A percentile compares a stretch with the other conserved stretches of the same genome.
These are phyloP conservation scores for Claviceps cyperi DNA, from an alignment of 2,329 filamentous ascomycete species.

Conservation along the genomic window DNA sequence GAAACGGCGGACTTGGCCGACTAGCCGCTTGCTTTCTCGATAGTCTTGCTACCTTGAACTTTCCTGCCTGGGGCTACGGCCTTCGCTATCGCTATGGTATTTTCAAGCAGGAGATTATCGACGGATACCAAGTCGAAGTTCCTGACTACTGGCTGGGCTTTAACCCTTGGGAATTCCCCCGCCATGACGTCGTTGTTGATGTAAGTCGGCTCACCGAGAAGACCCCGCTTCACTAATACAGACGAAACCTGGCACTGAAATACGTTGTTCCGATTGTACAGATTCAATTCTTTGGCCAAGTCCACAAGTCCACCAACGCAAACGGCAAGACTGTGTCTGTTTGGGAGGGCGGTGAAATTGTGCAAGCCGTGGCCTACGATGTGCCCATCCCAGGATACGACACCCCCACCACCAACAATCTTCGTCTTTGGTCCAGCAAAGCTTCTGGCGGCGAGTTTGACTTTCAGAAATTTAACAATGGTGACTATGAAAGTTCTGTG, in stretches of 20 bases:
- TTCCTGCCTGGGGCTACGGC: constrained; percentile 93
- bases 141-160: constrained; percentile 99
- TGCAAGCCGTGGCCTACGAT: constrained; percentile 86
- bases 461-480: constrained; percentile 98
- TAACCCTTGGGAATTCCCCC: constrained; percentile 97
- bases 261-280: constrained; percentile 10
- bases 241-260: not conserved
- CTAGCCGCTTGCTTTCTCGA: constrained; percentile 95
- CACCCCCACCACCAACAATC: constrained; percentile 86
- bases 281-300: constrained; percentile 89
- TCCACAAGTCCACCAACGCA: constrained; percentile 59
- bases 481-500: constrained; percentile 94
- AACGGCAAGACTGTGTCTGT: constrained; percentile 58
- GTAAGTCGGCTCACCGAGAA: constrained; percentile 24
- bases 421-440: constrained; percentile 95
- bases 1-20: constrained; percentile 88
- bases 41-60: constrained; percentile 87
- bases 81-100: constrained; percentile 92
- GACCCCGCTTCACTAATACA: not conserved
- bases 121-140: constrained; percentile 95
- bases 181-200: constrained; percentile 89
- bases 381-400: constrained; percentile 82
- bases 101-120: constrained; percentile 98
- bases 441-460: constrained; percentile 95
- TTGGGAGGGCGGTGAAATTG: constrained; percentile 90